Conservation (phyloP, 2,329 filamentous ascomycete species). For the Xylariaceae sp. region DNA sequence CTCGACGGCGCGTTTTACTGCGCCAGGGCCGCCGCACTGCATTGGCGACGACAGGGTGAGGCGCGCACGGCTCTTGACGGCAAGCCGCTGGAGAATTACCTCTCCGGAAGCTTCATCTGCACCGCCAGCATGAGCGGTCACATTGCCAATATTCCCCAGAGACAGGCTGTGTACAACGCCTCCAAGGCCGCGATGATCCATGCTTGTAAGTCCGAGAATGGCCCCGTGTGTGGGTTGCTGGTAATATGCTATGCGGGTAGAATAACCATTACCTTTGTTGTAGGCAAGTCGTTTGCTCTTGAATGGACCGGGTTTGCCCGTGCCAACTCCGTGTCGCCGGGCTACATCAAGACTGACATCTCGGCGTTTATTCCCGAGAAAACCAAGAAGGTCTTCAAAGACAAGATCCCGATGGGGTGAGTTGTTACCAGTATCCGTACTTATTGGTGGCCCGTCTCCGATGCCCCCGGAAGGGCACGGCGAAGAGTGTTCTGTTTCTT, state of each 20-base stretch:
- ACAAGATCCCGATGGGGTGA: slow-evolving; percentile 74
- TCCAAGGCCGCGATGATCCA: slow-evolving; percentile 64
- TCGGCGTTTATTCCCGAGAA: slow-evolving; percentile 60
- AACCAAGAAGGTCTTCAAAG: slow-evolving; percentile 68
- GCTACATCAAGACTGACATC: slow-evolving; percentile 73
- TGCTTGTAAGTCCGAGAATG: slow-evolving; percentile 42
- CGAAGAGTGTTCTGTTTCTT: background rate
- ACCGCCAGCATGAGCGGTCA: slow-evolving; percentile 76
- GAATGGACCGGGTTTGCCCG: slow-evolving; percentile 75
- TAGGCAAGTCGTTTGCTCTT: slow-evolving; percentile 65
- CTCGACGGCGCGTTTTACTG: slow-evolving; percentile 76
- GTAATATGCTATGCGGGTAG: background rate
- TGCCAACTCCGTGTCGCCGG: slow-evolving; percentile 68
- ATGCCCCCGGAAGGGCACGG: too few relatives aligned
- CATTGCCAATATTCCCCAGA: slow-evolving; percentile 72
- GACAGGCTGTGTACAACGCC: slow-evolving; percentile 70
- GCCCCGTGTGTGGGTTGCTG: background rate
- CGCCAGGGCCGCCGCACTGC: slow-evolving; percentile 62
- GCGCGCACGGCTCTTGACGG: slow-evolving; percentile 62
- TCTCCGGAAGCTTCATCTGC: slow-evolving; percentile 67
- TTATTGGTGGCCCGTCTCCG: background rate
- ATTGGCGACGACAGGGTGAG: slow-evolving; percentile 67
- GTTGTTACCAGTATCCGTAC: slow-evolving; percentile 23
- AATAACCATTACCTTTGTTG: background rate
- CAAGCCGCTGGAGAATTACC: slow-evolving; percentile 56